A percentile compares a stretch with the other conserved stretches of the same genome.
Evolutionary conservation across 345 rosid species (phyloP).

Genomic region (Garcia nutans): DNA sequence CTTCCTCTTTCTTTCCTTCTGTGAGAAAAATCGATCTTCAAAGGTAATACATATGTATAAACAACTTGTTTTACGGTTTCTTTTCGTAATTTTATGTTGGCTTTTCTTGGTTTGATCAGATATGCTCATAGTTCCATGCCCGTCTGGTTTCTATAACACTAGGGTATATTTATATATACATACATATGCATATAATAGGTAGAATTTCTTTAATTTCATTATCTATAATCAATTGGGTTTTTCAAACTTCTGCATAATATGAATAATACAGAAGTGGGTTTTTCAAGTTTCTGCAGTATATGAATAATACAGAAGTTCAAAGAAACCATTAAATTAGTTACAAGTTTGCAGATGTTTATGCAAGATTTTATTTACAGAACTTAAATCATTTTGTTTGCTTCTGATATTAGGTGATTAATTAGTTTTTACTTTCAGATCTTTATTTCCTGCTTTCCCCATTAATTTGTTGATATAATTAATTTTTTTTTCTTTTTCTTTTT

Average conservation of each 20-base stretch:
- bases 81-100: not conserved
- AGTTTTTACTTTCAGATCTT: not conserved
- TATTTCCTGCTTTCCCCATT: not conserved
- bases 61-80: not conserved
- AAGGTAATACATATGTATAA: conserved; percentile 28
- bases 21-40: not conserved
- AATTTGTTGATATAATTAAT: not conserved
- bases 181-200: too few relatives aligned
- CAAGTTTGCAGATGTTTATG: not conserved
- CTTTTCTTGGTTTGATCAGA: not conserved
- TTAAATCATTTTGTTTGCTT: too few relatives aligned
- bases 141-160: not conserved
- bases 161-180: too few relatives aligned
- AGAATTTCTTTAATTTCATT: not conserved
- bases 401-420: too few relatives aligned
- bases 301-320: too few relatives aligned
- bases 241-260: not conserved
- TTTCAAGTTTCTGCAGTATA: too few relatives aligned
- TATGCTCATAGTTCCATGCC: not conserved
- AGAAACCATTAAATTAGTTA: too few relatives aligned
- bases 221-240: too few relatives aligned
- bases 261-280: too few relatives aligned
- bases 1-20: not conserved
- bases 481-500: not conserved
- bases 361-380: not conserved